phyloP scores from a whole-genome alignment of 768 basidiomycete genomes.

The Hypsizygus marmoreus region DNA sequence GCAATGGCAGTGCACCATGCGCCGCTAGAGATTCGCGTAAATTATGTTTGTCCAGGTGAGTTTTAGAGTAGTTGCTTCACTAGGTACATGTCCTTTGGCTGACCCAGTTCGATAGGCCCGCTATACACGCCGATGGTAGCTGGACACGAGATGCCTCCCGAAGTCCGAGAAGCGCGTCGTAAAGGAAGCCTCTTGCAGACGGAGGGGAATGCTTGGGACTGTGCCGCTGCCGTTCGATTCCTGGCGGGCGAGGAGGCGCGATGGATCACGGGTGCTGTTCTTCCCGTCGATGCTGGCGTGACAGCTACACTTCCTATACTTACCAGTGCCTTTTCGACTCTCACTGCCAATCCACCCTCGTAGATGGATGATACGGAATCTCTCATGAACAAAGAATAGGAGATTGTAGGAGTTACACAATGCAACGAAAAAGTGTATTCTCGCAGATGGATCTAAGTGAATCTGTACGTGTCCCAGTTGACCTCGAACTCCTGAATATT shows the following conservation, averaged over 20 bases:
- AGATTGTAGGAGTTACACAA: too few relatives aligned
- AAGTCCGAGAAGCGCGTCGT: conserved; percentile 36
- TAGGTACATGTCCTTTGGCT: too few relatives aligned
- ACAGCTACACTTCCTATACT: conserved; percentile 34
- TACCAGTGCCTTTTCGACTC: too few relatives aligned
- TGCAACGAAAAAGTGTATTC: too few relatives aligned
- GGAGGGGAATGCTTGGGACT: conserved; percentile 47
- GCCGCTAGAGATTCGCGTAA: conserved; percentile 39
- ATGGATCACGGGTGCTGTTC: conserved; percentile 43
- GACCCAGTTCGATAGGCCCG: conserved; percentile 30
- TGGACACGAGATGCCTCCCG: conserved; percentile 33
- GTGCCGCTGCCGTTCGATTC: conserved; percentile 40
- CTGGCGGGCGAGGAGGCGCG: conserved; percentile 43
- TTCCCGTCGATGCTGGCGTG: conserved; percentile 44
- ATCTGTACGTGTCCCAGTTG: too few relatives aligned
- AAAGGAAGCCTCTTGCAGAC: conserved; percentile 39
- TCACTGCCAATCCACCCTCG: too few relatives aligned
- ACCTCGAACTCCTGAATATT: too few relatives aligned
- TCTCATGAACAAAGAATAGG: too few relatives aligned
- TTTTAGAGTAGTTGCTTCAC: too few relatives aligned
- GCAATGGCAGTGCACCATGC: conserved; percentile 48
- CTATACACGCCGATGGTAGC: conserved; percentile 45
- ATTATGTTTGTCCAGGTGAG: conserved; percentile 43
- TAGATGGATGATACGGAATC: too few relatives aligned
- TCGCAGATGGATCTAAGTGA: too few relatives aligned